Evolutionary conservation across 257 asterid species (phyloP), one percentile per base, ranked within the genome.

Genomic region (Solanum virginianum): DNA sequence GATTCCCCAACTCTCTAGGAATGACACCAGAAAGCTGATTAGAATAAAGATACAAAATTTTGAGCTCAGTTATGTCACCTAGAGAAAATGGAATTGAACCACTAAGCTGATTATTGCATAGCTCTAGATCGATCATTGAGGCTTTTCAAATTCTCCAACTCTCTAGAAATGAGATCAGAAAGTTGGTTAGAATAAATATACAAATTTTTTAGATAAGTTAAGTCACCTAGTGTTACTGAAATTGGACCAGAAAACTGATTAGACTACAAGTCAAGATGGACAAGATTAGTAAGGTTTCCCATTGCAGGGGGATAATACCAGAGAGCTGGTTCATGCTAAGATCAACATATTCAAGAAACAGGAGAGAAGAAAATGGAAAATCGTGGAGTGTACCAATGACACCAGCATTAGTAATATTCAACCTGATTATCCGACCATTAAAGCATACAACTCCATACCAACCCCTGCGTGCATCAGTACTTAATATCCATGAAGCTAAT

Each of bases 351-450:
- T 80, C 69, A 18, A 89, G 85, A 87, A 87, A 83, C 11, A 59
- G 83, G n/a, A 89, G 88, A 8, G 79, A 80, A 0, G 84, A 80
- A 82, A 87, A 89, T 0, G 91, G 85, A 29, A 89, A 89, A 56
- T 41, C 13, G 1, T 69, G 7, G 6, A 85, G 88, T 2, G 86
- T 87, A 49, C 85, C 91, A 16, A 8, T 6, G 2, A 89, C 53
- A 24, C 62, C 10, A 0, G 87, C 65, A 41, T 29, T 22, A 5
- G 82, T 29, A 55, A 86, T 86, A 68, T 89, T 86, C 84, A 89
- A 2, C 14, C 32, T 17, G 16, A 7, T 51, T 32, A 86, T 47
- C 11, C 63, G n/a, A 9, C 74, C 84, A 11, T 45, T 8, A 8
- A 24, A 5, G 77, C 87, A 88, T 0, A 68, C 82, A 72, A 86